These are phyloP conservation scores for Grigorovia humatica DNA, from an alignment of 805 yeast species.

Conservation along the genomic window DNA sequence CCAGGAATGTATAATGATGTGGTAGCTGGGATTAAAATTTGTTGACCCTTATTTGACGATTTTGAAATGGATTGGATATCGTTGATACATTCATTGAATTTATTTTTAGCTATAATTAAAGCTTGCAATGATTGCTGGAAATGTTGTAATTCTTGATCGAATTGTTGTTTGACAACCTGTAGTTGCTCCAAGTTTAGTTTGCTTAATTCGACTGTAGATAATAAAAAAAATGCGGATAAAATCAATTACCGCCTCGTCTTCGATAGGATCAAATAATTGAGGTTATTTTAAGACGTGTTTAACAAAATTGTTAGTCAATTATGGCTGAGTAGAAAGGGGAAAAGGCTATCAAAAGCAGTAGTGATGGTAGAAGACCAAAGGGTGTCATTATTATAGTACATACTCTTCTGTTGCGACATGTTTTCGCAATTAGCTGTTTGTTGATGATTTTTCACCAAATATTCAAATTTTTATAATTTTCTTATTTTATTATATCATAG, in stretches of 20 bases:
- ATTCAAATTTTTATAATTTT: neutral
- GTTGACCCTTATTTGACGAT: slow-evolving; percentile 34
- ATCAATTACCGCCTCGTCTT: too few relatives aligned
- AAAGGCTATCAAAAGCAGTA: too few relatives aligned
- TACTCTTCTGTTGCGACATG: slow-evolving; percentile 25
- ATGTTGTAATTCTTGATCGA: slow-evolving; percentile 80
- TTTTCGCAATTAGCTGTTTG: neutral
- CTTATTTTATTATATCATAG: neutral
- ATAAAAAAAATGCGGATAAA: too few relatives aligned
- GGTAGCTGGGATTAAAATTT: slow-evolving; percentile 77
- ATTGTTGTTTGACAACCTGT: slow-evolving; percentile 67
- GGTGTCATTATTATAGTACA: slow-evolving; percentile 3
- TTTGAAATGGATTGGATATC: slow-evolving; percentile 50
- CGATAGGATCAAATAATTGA: too few relatives aligned
- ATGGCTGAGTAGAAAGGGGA: too few relatives aligned
- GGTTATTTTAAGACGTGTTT: too few relatives aligned
- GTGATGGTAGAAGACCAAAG: too few relatives aligned
- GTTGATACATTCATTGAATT: slow-evolving; percentile 69
- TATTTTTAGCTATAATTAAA: slow-evolving; percentile 67
- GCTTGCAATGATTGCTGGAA: slow-evolving; percentile 78
- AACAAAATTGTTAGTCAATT: too few relatives aligned
- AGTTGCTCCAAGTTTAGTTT: slow-evolving; percentile 76
- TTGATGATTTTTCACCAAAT: too few relatives aligned
- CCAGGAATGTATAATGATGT: slow-evolving; percentile 89
- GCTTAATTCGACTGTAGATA: slow-evolving; percentile 46